Evolutionary conservation across 148 eudicot species (phyloP), one percentile per base, ranked within the genome.

Genomic region (Rhododendron griersonianum): DNA sequence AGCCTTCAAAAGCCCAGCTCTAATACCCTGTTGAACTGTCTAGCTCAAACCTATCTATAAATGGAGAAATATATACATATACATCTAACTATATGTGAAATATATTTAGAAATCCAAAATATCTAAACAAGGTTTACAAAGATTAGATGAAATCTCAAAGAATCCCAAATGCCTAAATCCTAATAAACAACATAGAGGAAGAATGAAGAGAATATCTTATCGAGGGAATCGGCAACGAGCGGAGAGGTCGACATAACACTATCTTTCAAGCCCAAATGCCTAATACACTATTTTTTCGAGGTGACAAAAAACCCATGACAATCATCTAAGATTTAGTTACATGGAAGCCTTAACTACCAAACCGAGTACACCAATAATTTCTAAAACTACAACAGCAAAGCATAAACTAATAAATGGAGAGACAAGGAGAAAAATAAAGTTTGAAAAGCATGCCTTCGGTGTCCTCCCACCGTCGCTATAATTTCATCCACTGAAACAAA

Each of bases 401-500:
- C 37, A 61, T 13, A 28, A 59, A 59, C 41, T 9, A 79, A 30
- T 2, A 41, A n/a, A 65, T 77, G 25, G 45, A 37, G 45, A 37
- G 51, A 81, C 28, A 37, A 73, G 67, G 14, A 45, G 73, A 41
- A 41, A 6, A 41, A 84, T 45, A 57, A 48, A 86, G 16, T 71
- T 69, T 19, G 65, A 61, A 47, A 79, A 71, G 82, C 88, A 81
- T 91, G 88, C 99, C 99, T 95, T 67, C 95, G 93, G 87, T 97
- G 94, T 21, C 99, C 99, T 67, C 99, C 95, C 73, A 91, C 85
- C 82, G 94, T 89, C 88, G 98, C 95, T 86, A 97, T 91, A 86
- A 92, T 84, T 87, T 97, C 98, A 88, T 97, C 98, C 71, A 97
- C 98, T 9, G 98, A 93, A 30, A 94, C 95, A 89, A 95, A 97